phyloP scores from a whole-genome alignment of 768 basidiomycete genomes.

The Russula brevipes region DNA sequence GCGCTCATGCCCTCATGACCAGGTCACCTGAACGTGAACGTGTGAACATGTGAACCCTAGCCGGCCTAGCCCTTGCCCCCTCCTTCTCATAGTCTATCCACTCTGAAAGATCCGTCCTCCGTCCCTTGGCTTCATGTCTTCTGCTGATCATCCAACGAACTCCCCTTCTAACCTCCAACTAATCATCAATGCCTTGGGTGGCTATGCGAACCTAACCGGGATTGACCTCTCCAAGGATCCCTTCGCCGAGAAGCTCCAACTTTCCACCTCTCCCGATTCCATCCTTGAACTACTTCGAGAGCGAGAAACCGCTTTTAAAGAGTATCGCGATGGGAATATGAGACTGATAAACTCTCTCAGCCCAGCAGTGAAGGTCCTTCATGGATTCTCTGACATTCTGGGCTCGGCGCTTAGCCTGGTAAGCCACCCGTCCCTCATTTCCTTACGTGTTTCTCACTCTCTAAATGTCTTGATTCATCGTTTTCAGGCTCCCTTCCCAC shows the following conservation, averaged over 20 bases:
- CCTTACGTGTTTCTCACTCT: background rate
- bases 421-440: background rate
- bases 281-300: constrained; percentile 1
- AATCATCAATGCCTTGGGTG: background rate
- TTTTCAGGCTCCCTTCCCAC: background rate
- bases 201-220: background rate
- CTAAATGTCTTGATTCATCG: too few species aligned
- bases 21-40: too few species aligned
- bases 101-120: too few species aligned
- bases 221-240: background rate
- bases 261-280: background rate
- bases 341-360: too few species aligned
- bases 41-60: too few species aligned
- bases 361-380: too few species aligned
- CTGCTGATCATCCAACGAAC: background rate
- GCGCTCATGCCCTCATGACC: too few species aligned
- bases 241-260: background rate
- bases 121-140: background rate
- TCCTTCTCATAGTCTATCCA: too few species aligned
- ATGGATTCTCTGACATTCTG: too few species aligned
- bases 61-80: too few species aligned
- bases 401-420: too few species aligned
- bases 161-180: background rate
- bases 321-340: background rate
- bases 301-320: background rate